Evolutionary conservation across 768 basidiomycete species (phyloP).

Genomic region (Collybia mongolica): DNA sequence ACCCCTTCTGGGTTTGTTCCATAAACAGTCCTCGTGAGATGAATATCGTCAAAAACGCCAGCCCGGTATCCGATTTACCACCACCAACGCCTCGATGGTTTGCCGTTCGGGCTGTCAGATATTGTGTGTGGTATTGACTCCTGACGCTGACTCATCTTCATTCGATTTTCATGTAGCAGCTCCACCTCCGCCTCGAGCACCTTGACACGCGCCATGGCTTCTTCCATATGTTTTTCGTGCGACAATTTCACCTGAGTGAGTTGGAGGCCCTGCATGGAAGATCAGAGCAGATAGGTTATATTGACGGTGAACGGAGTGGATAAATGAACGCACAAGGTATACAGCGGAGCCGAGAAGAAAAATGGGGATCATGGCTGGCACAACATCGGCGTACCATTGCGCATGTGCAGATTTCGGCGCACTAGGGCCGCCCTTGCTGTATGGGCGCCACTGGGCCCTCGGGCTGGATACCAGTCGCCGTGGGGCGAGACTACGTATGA

Average conservation of each 20-base stretch:
- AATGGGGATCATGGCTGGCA: constrained; percentile 79
- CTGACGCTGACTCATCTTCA: constrained; percentile 9
- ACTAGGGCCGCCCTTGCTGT: constrained; percentile 13
- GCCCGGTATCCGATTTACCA: neutral
- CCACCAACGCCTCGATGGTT: constrained; percentile 3
- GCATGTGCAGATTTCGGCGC: constrained; percentile 49
- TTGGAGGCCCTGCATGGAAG: constrained; percentile 55
- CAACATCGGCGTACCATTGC: constrained; percentile 64
- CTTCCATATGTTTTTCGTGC: constrained; percentile 70
- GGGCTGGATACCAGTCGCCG: constrained; percentile 8
- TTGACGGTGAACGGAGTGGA: neutral
- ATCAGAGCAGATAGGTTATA: neutral
- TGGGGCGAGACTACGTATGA: constrained; percentile 15
- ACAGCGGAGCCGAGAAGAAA: constrained; percentile 77
- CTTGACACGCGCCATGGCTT: constrained; percentile 51
- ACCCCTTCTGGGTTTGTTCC: neutral
- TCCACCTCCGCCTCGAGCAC: constrained; percentile 62
- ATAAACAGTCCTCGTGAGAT: constrained; percentile 1
- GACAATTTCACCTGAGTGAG: constrained; percentile 59
- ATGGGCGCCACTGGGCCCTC: constrained; percentile 13
- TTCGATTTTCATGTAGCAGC: constrained; percentile 31
- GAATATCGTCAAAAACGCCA: no score
- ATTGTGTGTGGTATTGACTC: neutral
- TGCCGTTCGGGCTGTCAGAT: constrained; percentile 2
- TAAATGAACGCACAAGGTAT: constrained; percentile 54